Base-by-base conservation (phyloP, 2,329 filamentous ascomycete species). In the Chalaropsis ovoidea region DNA sequence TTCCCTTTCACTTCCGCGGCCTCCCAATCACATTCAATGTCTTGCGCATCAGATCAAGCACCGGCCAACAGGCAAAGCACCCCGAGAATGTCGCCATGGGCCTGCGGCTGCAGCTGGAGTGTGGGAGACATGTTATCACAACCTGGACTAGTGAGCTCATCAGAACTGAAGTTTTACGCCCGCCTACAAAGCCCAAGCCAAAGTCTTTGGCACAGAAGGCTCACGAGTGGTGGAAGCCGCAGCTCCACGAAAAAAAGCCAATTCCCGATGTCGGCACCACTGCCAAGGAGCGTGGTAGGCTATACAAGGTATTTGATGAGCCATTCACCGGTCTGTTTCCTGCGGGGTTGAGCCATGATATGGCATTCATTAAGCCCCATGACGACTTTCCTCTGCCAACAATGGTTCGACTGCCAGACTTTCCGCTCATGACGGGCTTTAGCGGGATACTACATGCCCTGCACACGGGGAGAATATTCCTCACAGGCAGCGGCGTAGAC, bases 101-200 rank as follows among this genome's bases (percentile, higher is more conserved):
- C 5, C 24, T 64, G 31, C 63, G 63, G 17, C n/a, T 64, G 17
- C 54, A 60, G 22, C 42, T 64, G 27, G 31, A 45, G 19, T 41
- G 42, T 35, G 63, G 63, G 31, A 56, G 42, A 45, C 63, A 64
- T 35, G 52, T 61, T 45, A 31, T 64, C 13, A 64, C 63, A 13
- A 64, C 49, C 22, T 64, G 63, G 52, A 58, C 63, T n/a, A 64
- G 49, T 43, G 63, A 64, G 35, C 52, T 64, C 39, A 60, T 64
- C 39, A 52, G 63, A 41, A 64, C 63, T 27, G 42, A 24, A 22
- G 63, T 43, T 31, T 58, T 64, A 19, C 54, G 45, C 22, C 61
- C 63, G 15, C 63, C 63, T 31, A n/a, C 5, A n/a, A 64, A 64
- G 27, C 24, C 17, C 11, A 41, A 27, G 8, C 63, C 49, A 35